Evolutionary conservation across 2,329 filamentous ascomycete genomes (phyloP).

Genomic region (Fusarium verticillioides): DNA sequence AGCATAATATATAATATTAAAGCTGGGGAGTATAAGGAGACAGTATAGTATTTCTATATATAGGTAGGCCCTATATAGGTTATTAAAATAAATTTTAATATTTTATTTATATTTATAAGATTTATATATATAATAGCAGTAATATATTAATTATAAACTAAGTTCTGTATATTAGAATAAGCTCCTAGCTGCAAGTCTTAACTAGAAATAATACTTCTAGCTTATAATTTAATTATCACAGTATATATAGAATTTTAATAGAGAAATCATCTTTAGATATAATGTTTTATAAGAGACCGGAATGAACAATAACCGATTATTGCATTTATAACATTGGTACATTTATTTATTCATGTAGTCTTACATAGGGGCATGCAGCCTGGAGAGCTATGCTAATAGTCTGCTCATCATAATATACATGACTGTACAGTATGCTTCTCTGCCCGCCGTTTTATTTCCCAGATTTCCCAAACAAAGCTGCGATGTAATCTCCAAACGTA

Average conservation of each 20-base stretch:
- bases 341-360: background rate
- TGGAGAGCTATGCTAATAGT: background rate
- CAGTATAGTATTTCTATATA: background rate
- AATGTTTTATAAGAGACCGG: rapidly evolving
- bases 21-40: too few species aligned
- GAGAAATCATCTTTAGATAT: too few species aligned
- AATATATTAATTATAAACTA: background rate
- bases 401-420: slow-evolving; percentile 25
- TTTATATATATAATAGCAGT: rapidly evolving
- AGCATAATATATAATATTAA: background rate
- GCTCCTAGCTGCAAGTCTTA: too few species aligned
- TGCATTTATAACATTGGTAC: background rate
- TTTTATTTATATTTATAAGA: background rate
- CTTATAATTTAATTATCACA: background rate
- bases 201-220: too few species aligned
- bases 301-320: background rate
- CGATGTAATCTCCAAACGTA: slow-evolving; percentile 47
- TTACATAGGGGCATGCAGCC: background rate
- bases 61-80: too few species aligned
- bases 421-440: slow-evolving; percentile 29
- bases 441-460: slow-evolving; percentile 38
- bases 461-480: slow-evolving; percentile 45
- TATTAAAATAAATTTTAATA: rapidly evolving
- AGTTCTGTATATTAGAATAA: background rate
- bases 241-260: rapidly evolving